Conservation (phyloP, 2,329 filamentous ascomycete species). For the Blastomyces silverae region DNA sequence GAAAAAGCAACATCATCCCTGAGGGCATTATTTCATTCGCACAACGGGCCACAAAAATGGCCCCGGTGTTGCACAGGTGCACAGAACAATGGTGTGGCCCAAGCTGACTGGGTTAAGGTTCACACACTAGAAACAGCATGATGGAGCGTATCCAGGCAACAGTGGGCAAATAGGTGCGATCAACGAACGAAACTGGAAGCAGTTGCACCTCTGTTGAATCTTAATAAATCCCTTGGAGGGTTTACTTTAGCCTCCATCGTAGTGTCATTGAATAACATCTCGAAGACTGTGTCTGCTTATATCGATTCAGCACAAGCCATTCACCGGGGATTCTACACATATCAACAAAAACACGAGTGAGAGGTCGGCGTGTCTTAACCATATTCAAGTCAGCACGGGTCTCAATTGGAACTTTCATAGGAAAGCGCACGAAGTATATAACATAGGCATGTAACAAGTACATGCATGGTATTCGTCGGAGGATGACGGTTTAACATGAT, state of each 20-base stretch:
- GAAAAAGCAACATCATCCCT: slow-evolving; percentile 4
- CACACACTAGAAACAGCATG: background rate
- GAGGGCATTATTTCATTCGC: slow-evolving; percentile 1
- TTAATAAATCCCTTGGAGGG: background rate
- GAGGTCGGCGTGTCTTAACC: background rate
- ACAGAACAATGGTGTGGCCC: background rate
- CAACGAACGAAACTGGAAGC: background rate
- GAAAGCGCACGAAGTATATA: background rate
- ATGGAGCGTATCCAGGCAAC: background rate
- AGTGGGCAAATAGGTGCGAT: background rate
- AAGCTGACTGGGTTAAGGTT: background rate
- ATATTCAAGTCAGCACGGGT: background rate
- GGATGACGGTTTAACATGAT: background rate
- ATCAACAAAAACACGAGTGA: too few species aligned
- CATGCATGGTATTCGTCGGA: background rate
- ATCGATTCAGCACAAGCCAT: background rate
- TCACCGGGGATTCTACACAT: background rate
- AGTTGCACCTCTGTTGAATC: background rate
- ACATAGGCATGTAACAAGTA: background rate
- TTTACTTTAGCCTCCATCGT: background rate
- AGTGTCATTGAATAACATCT: background rate
- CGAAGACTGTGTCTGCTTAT: background rate
- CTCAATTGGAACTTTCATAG: background rate
- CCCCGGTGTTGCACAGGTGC: background rate
- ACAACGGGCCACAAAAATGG: background rate